Evolutionary conservation across 2,329 filamentous ascomycete species (phyloP).

Genomic region (Plenodomus biglobosus): DNA sequence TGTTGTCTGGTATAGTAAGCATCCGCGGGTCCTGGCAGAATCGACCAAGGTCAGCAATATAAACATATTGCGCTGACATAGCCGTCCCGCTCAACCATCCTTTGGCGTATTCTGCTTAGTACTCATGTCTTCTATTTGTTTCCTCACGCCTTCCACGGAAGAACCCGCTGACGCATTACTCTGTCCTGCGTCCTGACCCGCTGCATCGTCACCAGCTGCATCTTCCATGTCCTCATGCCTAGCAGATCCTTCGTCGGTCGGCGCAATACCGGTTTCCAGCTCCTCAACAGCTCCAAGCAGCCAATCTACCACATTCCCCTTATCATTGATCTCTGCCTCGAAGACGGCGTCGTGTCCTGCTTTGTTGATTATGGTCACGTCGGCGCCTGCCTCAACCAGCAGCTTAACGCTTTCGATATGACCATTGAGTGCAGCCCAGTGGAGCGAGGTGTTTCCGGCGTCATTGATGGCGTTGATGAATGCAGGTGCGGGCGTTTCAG

Average conservation of each 20-base stretch:
- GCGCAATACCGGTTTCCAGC: slow-evolving; percentile 42
- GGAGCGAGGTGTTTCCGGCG: slow-evolving; percentile 85
- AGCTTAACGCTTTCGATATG: slow-evolving; percentile 78
- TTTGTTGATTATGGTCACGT: slow-evolving; percentile 75
- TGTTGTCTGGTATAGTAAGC: slow-evolving; percentile 14
- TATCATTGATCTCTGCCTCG: slow-evolving; percentile 54
- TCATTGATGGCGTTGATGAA: slow-evolving; percentile 72
- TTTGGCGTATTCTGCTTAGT: slow-evolving; percentile 22
- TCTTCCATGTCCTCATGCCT: slow-evolving; percentile 22
- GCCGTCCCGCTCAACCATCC: slow-evolving; percentile 26
- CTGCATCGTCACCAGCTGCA: slow-evolving; percentile 16
- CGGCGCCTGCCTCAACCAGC: slow-evolving; percentile 74
- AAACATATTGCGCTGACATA: slow-evolving; percentile 20
- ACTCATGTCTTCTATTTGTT: slow-evolving; percentile 37
- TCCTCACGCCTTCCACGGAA: slow-evolving; percentile 34
- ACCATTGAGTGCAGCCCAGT: slow-evolving; percentile 91
- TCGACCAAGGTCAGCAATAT: slow-evolving; percentile 26
- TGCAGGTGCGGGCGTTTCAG: slow-evolving; percentile 31
- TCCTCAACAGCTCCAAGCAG: slow-evolving; percentile 51
- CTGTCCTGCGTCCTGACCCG: slow-evolving; percentile 6
- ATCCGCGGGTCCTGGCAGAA: slow-evolving; percentile 12
- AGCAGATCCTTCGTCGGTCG: slow-evolving; percentile 37
- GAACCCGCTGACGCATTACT: slow-evolving; percentile 11
- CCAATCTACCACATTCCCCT: slow-evolving; percentile 52
- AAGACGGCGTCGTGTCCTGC: slow-evolving; percentile 70